Evolutionary conservation across 805 yeast genomes (phyloP).

Genomic region (Kazachstania kunashirensis): DNA sequence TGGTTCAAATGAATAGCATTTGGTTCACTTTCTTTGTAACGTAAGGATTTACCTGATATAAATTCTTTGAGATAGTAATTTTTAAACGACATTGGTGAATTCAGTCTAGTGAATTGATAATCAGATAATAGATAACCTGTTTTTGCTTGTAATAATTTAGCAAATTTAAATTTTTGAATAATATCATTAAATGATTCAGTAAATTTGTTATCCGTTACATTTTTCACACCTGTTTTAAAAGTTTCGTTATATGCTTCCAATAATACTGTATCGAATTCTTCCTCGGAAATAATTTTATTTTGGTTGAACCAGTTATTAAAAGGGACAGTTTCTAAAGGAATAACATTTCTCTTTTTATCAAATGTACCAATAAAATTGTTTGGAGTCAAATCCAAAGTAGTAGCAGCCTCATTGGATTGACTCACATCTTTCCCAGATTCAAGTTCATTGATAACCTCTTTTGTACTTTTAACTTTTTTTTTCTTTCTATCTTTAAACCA

Average conservation of each 20-base stretch:
- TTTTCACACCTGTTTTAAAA: slow-evolving; percentile 1
- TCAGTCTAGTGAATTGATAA: slow-evolving; percentile 26
- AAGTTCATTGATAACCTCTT: slow-evolving; percentile 30
- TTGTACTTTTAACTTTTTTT: slow-evolving; percentile 16
- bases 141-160: slow-evolving; percentile 28
- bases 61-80: slow-evolving; percentile 22
- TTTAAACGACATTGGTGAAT: slow-evolving; percentile 23
- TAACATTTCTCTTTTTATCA: slow-evolving; percentile 5
- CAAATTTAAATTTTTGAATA: slow-evolving; percentile 29
- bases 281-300: slow-evolving; percentile 18
- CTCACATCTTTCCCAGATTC: slow-evolving; percentile 29
- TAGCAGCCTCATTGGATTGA: neutral
- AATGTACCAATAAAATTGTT: slow-evolving; percentile 24
- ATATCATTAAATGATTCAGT: slow-evolving; percentile 23
- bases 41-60: slow-evolving; percentile 26
- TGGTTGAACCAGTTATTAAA: slow-evolving; percentile 30
- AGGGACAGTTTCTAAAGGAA: slow-evolving; percentile 16
- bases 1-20: slow-evolving; percentile 56
- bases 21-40: slow-evolving; percentile 59
- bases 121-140: slow-evolving; percentile 35
- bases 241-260: slow-evolving; percentile 9
- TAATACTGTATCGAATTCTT: slow-evolving; percentile 22
- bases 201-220: slow-evolving; percentile 12
- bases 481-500: slow-evolving; percentile 33
- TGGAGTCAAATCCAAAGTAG: slow-evolving; percentile 18